Evolutionary conservation across 306 rosid genomes (phyloP).

Genomic region (Erythrophleum fordii): DNA sequence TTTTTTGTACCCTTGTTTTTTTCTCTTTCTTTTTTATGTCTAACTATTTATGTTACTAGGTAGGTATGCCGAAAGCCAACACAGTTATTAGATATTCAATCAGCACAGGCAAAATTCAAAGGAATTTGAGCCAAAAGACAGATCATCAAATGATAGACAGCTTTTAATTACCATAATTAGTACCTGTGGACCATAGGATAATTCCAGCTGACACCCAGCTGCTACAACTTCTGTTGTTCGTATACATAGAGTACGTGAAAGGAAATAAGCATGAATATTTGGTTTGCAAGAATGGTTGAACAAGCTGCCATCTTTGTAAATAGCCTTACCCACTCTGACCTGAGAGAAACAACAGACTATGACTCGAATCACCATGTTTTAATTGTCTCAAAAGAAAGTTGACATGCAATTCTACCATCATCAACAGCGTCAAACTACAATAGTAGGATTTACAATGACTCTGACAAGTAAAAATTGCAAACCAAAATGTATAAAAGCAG

Average conservation of each 20-base stretch:
- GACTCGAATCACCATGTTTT: conserved; percentile 33
- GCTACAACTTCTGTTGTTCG: conserved; percentile 67
- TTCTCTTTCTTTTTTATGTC: conserved; percentile 10
- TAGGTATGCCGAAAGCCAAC: conserved; percentile 12
- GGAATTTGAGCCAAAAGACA: conserved; percentile 22
- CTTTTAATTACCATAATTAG: conserved; percentile 36
- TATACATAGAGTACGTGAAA: conserved; percentile 70
- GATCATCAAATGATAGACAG: conserved; percentile 23
- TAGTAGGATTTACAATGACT: conserved; percentile 17
- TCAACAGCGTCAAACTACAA: conserved; percentile 34
- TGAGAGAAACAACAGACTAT: conserved; percentile 49
- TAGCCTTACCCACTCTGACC: conserved; percentile 90
- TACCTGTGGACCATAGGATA: conserved; percentile 98
- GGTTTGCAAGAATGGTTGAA: conserved; percentile 95
- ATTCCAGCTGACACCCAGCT: conserved; percentile 67
- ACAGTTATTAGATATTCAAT: conserved; percentile 10
- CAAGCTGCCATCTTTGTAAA: conserved; percentile 76
- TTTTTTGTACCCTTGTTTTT: neutral
- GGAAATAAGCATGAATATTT: conserved; percentile 79
- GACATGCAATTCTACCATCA: conserved; percentile 9
- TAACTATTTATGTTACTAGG: conserved; percentile 13
- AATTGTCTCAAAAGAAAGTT: conserved; percentile 16
- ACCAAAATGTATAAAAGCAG: conserved; percentile 7
- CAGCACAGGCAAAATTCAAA: conserved; percentile 13
- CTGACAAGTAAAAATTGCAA: conserved; percentile 26